phyloP scores from a whole-genome alignment of 768 basidiomycete genomes.

The Phlegmacium glaucopus region DNA sequence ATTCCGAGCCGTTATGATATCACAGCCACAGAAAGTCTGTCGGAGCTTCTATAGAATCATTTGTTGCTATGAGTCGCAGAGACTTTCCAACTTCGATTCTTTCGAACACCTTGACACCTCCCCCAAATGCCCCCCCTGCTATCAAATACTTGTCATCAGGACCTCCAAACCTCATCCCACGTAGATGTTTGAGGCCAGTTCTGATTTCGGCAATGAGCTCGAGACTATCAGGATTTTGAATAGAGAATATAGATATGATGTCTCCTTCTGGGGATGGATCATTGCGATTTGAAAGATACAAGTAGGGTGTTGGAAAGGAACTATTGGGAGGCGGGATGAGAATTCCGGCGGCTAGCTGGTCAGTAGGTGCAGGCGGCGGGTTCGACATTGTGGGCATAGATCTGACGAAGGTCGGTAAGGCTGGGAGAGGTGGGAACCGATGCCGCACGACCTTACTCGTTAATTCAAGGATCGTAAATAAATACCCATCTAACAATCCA shows the following conservation, averaged over 20 bases:
- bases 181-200: constrained; percentile 66
- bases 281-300: constrained; percentile 76
- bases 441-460: constrained; percentile 56
- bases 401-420: constrained; percentile 38
- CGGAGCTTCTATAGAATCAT: constrained; percentile 40
- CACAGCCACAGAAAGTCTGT: constrained; percentile 56
- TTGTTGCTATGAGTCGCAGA: constrained; percentile 49
- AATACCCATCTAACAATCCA: constrained; percentile 53
- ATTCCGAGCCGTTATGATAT: too few species aligned
- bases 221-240: constrained; percentile 41
- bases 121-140: constrained; percentile 59
- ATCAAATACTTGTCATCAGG: constrained; percentile 57
- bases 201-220: constrained; percentile 59
- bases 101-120: constrained; percentile 72
- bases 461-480: constrained; percentile 72
- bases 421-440: constrained; percentile 41
- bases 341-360: constrained; percentile 69
- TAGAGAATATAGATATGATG: constrained; percentile 65
- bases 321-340: constrained; percentile 53
- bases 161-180: constrained; percentile 69
- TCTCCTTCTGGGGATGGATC: constrained; percentile 70
- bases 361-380: constrained; percentile 38
- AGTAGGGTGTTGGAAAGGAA: constrained; percentile 50
- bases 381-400: constrained; percentile 47
- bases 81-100: constrained; percentile 55